These are phyloP conservation scores for Apiotrichum akiyoshidainum DNA, from an alignment of 1,284 basidiomycete species.

Conservation along the genomic window DNA sequence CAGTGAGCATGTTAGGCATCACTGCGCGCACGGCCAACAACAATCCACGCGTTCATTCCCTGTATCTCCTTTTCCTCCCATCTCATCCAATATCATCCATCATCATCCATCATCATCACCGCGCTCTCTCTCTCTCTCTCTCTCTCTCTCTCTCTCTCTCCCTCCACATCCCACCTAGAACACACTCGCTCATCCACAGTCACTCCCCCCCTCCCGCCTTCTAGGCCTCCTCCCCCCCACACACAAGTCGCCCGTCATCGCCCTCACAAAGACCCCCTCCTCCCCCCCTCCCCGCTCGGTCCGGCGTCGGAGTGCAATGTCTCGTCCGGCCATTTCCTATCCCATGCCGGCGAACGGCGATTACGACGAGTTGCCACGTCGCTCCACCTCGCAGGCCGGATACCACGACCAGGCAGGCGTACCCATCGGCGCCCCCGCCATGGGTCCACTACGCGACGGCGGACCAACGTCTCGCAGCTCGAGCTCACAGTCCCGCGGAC, in stretches of 20 bases:
- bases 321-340: conserved; percentile 25
- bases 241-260: too few relatives aligned
- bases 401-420: not conserved
- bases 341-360: conserved; percentile 8
- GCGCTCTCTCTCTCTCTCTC: too few relatives aligned
- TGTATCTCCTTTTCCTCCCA: not conserved
- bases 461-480: not conserved
- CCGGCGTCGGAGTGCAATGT: conserved; percentile 6
- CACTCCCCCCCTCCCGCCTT: not conserved
- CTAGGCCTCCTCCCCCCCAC: too few relatives aligned
- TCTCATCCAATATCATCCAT: not conserved
- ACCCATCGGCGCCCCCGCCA: not conserved
- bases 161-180: not conserved
- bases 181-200: not conserved
- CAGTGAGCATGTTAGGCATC: too few relatives aligned
- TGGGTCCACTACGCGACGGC: not conserved
- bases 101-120: not conserved
- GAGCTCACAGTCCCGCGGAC: conserved; percentile 2
- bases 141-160: not conserved
- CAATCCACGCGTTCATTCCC: conserved; percentile 3
- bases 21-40: not conserved
- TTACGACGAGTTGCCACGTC: not conserved
- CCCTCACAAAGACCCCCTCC: too few relatives aligned
- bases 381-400: not conserved
- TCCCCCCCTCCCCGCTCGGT: too few relatives aligned